Evolutionary conservation across 106 monocot genomes (phyloP), one percentile per base, ranked within the genome.

Genomic region (Dendrobium nobile): DNA sequence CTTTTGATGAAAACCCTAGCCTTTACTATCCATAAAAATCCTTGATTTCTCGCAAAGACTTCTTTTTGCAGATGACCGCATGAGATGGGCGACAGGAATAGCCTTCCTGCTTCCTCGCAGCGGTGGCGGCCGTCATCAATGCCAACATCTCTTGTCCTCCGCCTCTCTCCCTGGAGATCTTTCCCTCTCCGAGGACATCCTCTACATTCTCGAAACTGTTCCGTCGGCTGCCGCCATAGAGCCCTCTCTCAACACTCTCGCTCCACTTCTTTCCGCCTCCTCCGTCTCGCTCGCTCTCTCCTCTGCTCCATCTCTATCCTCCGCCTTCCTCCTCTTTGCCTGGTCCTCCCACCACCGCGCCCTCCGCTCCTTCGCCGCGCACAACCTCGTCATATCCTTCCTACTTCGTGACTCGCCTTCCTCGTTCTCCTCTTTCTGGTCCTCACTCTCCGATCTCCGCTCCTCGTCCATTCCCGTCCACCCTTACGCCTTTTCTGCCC

Each of bases 321-420:
- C 84, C 42, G 75, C 88, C 47, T 84, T 89, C 82, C 90, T 85
- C 82, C 82, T 92, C 84, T 95, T 88, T 88, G 65, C 84, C 82
- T 94, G 91, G 91, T 65, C 80, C 64, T 83, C 88, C 55, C 47
- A 42, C 43, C 78, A 67, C 51, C 55, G 58, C 42, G 78, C 24
- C 59, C 88, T 99, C 77, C 83, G 89, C 80, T 85, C 83, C 73
- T 80, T 74, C 51, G 41, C 26, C 61, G 81, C 88, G 73, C 77
- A 87, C 88, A 74, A 82, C 80, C 80, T 81, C 77, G 70, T 91
- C 24, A 81, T 93, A 75, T 81, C 79, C 45, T 54, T 84, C 26
- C 84, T 99, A 78, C 85, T 76, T 20, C 9, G 19, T 22, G 54
- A 68, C 19, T 19, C 84, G 41, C 47, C 73, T 42, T 54, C 47